Percentiles rank a stretch among this genome's conserved stretches.
Conservation (phyloP, 768 basidiomycete genomes). For the Lactarius akahatsu region DNA sequence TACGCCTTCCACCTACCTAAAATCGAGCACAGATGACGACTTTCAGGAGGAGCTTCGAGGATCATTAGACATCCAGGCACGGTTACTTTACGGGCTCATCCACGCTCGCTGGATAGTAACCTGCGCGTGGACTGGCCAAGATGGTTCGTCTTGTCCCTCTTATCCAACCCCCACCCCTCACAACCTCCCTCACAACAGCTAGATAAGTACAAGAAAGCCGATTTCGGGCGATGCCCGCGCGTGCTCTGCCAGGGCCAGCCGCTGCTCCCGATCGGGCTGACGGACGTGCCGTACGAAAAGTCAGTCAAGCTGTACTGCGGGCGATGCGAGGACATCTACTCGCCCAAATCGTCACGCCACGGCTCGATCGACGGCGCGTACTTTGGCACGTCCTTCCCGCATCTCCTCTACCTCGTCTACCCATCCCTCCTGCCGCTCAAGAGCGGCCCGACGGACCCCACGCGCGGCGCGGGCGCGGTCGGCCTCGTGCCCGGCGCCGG, state of each 20-base stretch:
- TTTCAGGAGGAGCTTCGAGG: constrained; percentile 93
- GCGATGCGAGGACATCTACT: constrained; percentile 97
- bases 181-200: constrained; percentile 46
- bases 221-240: constrained; percentile 97
- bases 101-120: constrained; percentile 98
- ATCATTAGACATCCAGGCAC: constrained; percentile 88
- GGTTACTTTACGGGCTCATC: constrained; percentile 92
- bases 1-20: neutral
- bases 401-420: constrained; percentile 96
- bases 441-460: constrained; percentile 48
- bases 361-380: constrained; percentile 98
- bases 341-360: constrained; percentile 94
- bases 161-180: neutral
- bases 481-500: constrained; percentile 32
- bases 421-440: constrained; percentile 90
- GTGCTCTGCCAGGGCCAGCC: constrained; percentile 94
- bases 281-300: constrained; percentile 97
- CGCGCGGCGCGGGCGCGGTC: constrained; percentile 30
- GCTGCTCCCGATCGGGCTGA: constrained; percentile 94
- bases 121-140: constrained; percentile 85
- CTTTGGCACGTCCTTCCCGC: constrained; percentile 97
- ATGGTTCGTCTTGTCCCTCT: constrained; percentile 59
- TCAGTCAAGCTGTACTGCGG: constrained; percentile 99
- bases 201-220: constrained; percentile 97
- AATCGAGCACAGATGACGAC: constrained; percentile 69